These are phyloP conservation scores for Nevesoporus exiguus DNA, from an alignment of 768 basidiomycete species.

Conservation along the genomic window DNA sequence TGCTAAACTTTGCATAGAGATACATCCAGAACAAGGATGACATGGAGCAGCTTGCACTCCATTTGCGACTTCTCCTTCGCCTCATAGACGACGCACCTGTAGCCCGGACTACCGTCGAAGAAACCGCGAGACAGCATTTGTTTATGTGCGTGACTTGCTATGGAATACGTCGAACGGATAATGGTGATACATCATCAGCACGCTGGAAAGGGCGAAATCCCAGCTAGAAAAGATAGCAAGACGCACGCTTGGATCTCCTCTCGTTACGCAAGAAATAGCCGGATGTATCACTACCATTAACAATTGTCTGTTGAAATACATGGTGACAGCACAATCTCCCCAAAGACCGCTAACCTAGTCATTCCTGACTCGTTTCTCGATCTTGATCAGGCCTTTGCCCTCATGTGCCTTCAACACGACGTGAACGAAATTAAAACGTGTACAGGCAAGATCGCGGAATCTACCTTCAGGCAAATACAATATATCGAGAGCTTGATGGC, in stretches of 20 bases:
- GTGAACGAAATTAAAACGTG: background rate
- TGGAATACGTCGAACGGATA: background rate
- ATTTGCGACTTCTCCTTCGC: background rate
- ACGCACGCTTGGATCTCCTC: background rate
- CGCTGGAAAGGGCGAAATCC: background rate
- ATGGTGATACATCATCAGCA: background rate
- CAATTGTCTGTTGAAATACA: conserved; percentile 5
- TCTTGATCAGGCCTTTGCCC: background rate
- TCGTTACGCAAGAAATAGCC: background rate
- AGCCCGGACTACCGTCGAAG: background rate
- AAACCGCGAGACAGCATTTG: background rate
- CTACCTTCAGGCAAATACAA: background rate
- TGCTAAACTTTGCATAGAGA: background rate
- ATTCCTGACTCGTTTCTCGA: background rate
- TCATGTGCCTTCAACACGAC: background rate
- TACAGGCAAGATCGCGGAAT: background rate
- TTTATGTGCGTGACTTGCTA: background rate
- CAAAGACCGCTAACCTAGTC: background rate
- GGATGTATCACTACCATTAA: background rate
- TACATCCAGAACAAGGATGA: conserved; percentile 8
- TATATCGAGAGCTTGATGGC: background rate
- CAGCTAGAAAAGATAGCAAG: background rate
- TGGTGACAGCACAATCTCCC: background rate
- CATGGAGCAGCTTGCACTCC: background rate
- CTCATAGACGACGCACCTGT: background rate